phyloP scores from a whole-genome alignment of 202 grass and related monocot genomes.

The Brachypodium distachyon region DNA sequence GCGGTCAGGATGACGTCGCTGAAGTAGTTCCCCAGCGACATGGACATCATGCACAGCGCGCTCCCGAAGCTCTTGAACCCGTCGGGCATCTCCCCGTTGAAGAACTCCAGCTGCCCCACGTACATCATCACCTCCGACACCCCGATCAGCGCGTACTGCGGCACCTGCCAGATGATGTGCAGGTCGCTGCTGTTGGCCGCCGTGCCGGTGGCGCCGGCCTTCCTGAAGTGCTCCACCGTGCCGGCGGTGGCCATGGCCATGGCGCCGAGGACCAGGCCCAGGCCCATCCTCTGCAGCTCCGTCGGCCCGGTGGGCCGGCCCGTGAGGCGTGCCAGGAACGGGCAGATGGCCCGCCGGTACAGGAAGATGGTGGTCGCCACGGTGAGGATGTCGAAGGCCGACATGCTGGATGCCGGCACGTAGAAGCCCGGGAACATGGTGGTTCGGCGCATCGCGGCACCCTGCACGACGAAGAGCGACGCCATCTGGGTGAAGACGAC shows the following conservation, averaged over 20 bases:
- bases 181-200: slow-evolving; percentile 42
- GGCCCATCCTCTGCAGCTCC: slow-evolving; percentile 86
- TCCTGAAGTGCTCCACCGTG: slow-evolving; percentile 71
- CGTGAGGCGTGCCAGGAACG: slow-evolving; percentile 36
- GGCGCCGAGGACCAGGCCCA: slow-evolving; percentile 63
- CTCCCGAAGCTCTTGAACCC: slow-evolving; percentile 91
- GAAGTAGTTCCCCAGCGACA: slow-evolving; percentile 87
- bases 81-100: slow-evolving; percentile 76
- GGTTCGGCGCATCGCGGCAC: slow-evolving; percentile 65
- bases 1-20: slow-evolving; percentile 74
- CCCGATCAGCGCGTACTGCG: slow-evolving; percentile 73
- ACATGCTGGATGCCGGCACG: slow-evolving; percentile 86
- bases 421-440: slow-evolving; percentile 37
- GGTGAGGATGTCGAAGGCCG: slow-evolving; percentile 77
- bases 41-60: slow-evolving; percentile 94
- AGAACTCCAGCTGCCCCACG: slow-evolving; percentile 86
- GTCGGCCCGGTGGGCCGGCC: slow-evolving; percentile 30
- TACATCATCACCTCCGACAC: slow-evolving; percentile 97
- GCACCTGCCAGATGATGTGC: slow-evolving; percentile 85
- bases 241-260: slow-evolving; percentile 76
- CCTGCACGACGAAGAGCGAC: slow-evolving; percentile 94
- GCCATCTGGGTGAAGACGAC: slow-evolving; percentile 99
- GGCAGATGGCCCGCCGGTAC: slow-evolving; percentile 60
- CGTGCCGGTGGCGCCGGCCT: neutral
- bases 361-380: slow-evolving; percentile 78